Percentiles rank a stretch among this genome's conserved stretches.
Evolutionary conservation across 768 basidiomycete genomes (phyloP).

Genomic region (Exsudoporus frostii): DNA sequence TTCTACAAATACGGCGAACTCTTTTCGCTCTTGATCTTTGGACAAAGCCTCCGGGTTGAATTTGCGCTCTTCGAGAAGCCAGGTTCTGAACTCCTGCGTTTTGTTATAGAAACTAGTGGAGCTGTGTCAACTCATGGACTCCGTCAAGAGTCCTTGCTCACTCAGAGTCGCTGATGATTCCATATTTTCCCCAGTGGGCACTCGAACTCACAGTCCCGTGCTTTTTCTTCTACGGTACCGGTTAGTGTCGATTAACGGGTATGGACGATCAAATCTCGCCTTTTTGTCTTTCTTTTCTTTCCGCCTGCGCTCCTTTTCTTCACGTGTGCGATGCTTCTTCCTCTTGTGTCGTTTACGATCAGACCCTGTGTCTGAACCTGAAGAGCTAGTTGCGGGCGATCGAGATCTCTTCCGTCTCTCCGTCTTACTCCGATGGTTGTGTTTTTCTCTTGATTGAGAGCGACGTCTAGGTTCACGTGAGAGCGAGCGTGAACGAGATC

Average conservation of each 20-base stretch:
- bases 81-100: slow-evolving; percentile 82
- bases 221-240: slow-evolving; percentile 52
- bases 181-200: slow-evolving; percentile 86
- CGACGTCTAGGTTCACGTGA: slow-evolving; percentile 27
- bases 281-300: slow-evolving; percentile 72
- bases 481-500: slow-evolving; percentile 25
- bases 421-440: slow-evolving; percentile 21
- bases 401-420: slow-evolving; percentile 33
- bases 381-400: slow-evolving; percentile 42
- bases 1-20: slow-evolving; percentile 79
- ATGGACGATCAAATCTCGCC: slow-evolving; percentile 32
- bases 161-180: slow-evolving; percentile 83
- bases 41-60: slow-evolving; percentile 86
- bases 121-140: slow-evolving; percentile 13
- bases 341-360: slow-evolving; percentile 40
- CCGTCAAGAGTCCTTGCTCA: slow-evolving; percentile 36
- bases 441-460: slow-evolving; percentile 36
- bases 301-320: slow-evolving; percentile 51
- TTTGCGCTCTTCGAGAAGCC: slow-evolving; percentile 91
- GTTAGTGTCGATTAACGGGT: background rate
- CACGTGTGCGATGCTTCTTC: slow-evolving; percentile 45
- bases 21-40: slow-evolving; percentile 83
- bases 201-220: slow-evolving; percentile 43
- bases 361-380: slow-evolving; percentile 32
- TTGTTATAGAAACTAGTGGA: slow-evolving; percentile 70